Evolutionary conservation across 2,329 filamentous ascomycete species (phyloP).

Genomic region (Aspergillus candidus): DNA sequence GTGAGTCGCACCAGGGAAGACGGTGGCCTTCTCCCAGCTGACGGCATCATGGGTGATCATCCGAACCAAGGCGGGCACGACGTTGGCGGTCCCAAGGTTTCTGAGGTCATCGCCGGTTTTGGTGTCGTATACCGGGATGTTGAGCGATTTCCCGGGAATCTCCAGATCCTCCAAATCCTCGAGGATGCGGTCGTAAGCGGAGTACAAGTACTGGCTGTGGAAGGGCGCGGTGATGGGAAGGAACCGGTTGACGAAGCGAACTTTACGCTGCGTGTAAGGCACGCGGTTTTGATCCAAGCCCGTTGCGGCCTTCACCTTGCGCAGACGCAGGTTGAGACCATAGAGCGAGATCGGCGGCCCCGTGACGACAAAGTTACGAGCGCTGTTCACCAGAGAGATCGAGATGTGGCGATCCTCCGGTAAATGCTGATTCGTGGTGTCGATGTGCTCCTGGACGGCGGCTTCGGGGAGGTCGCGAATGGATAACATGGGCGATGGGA

Average conservation of each 20-base stretch:
- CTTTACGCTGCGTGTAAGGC: conserved; percentile 90
- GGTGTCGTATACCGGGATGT: conserved; percentile 84
- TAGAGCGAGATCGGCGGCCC: conserved; percentile 94
- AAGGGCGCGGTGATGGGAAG: conserved; percentile 96
- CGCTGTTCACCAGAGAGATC: conserved; percentile 94
- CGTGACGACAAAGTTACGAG: conserved; percentile 92
- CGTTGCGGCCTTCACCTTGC: conserved; percentile 97
- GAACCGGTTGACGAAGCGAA: conserved; percentile 95
- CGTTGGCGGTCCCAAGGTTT: conserved; percentile 62
- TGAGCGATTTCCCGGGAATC: conserved; percentile 67
- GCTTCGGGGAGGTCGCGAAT: conserved; percentile 85
- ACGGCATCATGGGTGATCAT: conserved; percentile 94
- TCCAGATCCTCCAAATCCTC: conserved; percentile 78
- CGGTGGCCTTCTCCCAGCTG: conserved; percentile 91
- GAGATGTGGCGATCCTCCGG: conserved; percentile 87
- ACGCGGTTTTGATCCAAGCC: conserved; percentile 92
- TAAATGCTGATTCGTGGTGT: conserved; percentile 93
- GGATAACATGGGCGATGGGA: conserved; percentile 93
- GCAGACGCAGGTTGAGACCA: conserved; percentile 87
- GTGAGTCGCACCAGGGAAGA: conserved; percentile 85
- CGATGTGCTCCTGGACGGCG: conserved; percentile 92
- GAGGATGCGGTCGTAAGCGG: conserved; percentile 75
- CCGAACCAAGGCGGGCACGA: conserved; percentile 78
- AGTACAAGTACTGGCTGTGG: conserved; percentile 87
- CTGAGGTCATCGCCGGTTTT: conserved; percentile 82